A percentile compares a stretch with the other conserved stretches of the same genome.
These are phyloP conservation scores for Canavalia ensiformis DNA, from an alignment of 306 rosid genomes.

Conservation along the genomic window DNA sequence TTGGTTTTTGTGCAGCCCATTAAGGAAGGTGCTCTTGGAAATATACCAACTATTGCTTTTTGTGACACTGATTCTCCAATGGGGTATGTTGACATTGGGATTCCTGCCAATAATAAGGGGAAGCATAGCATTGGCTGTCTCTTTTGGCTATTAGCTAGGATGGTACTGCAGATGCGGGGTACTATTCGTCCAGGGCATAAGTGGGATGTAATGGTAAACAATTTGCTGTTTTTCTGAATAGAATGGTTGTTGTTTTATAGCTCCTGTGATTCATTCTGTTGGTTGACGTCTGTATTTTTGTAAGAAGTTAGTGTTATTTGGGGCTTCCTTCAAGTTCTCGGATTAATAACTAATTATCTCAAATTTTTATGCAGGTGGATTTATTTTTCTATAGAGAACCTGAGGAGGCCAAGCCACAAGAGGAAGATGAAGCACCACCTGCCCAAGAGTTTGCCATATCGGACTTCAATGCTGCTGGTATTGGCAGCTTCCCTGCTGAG, in stretches of 20 bases:
- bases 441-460: constrained; percentile 60
- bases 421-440: constrained; percentile 69
- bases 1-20: constrained; percentile 70
- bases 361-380: constrained; percentile 67
- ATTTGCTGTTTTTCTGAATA: constrained; percentile 1
- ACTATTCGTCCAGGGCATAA: constrained; percentile 73
- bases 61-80: constrained; percentile 92
- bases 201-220: constrained; percentile 86
- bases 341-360: constrained; percentile 1
- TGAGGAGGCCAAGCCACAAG: constrained; percentile 78
- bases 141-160: constrained; percentile 82
- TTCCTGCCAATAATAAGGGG: constrained; percentile 92
- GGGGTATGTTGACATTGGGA: constrained; percentile 84
- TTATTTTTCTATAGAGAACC: constrained; percentile 92
- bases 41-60: constrained; percentile 86
- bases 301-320: background rate
- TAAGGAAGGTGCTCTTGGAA: constrained; percentile 86
- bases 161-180: constrained; percentile 89
- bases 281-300: background rate
- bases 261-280: background rate
- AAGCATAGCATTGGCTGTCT: constrained; percentile 91
- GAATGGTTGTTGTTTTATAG: background rate
- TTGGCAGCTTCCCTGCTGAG: constrained; percentile 48
- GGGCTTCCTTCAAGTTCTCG: background rate
- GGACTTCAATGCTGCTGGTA: constrained; percentile 51